A percentile compares a stretch with the other conserved stretches of the same genome.
Evolutionary conservation across 305 asterid genomes (phyloP).

Genomic region (Rubia peregrina): DNA sequence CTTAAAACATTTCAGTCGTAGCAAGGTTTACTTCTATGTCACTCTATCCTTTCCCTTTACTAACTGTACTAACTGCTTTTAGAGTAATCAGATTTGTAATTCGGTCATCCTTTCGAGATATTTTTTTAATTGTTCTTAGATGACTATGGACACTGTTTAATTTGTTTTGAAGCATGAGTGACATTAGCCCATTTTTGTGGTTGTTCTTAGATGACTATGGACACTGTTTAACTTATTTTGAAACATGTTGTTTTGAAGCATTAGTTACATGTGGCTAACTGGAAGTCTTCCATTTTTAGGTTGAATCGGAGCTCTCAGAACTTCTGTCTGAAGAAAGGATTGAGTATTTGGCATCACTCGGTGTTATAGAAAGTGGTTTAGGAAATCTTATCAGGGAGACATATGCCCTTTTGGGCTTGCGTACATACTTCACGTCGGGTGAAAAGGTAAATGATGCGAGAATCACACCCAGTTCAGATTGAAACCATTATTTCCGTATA

Average conservation of each 20-base stretch:
- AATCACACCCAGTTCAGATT: slow-evolving; percentile 7
- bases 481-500: slow-evolving; percentile 8
- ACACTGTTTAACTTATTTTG: slow-evolving; percentile 17
- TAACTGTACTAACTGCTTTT: too few species aligned
- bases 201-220: not conserved
- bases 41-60: too few species aligned
- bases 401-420: slow-evolving; percentile 76
- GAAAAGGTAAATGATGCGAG: slow-evolving; percentile 59
- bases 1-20: not conserved
- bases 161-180: slow-evolving; percentile 14
- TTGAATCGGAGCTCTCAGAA: slow-evolving; percentile 93
- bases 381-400: slow-evolving; percentile 93
- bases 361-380: slow-evolving; percentile 82
- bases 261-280: not conserved
- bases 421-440: slow-evolving; percentile 94
- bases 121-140: not conserved
- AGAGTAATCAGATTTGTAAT: too few species aligned
- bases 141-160: slow-evolving; percentile 5
- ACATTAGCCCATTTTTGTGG: not conserved
- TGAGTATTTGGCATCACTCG: slow-evolving; percentile 84
- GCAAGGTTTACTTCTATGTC: too few species aligned
- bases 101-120: not conserved
- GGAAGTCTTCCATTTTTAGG: slow-evolving; percentile 39
- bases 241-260: slow-evolving; percentile 18
- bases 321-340: slow-evolving; percentile 85